Base-by-base conservation (phyloP, 768 basidiomycete genomes). In the Russula dissimulans region DNA sequence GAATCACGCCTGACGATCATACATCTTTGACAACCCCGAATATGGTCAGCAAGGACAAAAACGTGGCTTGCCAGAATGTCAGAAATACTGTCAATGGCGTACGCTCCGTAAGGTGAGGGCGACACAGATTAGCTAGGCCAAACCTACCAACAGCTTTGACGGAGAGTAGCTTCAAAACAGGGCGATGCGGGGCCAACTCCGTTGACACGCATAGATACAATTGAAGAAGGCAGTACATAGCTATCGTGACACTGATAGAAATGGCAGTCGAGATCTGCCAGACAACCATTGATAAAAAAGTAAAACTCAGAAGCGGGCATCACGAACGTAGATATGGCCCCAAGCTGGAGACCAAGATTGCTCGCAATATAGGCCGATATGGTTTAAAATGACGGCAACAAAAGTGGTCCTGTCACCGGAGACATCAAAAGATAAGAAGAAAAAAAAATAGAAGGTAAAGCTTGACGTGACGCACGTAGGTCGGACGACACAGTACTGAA, bases 211-310 rank as follows among this genome's bases (percentile, higher is more conserved):
- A 71, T 8, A 87, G 64, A 66, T 87, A 89, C 17, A 91, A 72
- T 68, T 90, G 88, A 22, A 91, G 72, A 59, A 87, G 70, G 68
- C 85, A 87, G 69, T 87, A 91, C 87, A 89, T 89, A 36, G 87
- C 86, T 55, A 89, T 68, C 0, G 86, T 79, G 17, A 91, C 87
- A 0, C 87, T 88, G 41, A 86, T 66, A 2, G 86, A 87, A 42
- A 88, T 80, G 46, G 86, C 72, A 39, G 79, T 67, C 3, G 77
- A 75, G 59, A 87, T 83, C 85, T 86, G 57, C 45, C 14, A 32
- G 44, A 54, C 6, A 54, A 29, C 17, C 11, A 50, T 42, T 22
- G 48, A 54, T 18, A 29, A 31, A 31, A 54, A 17, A 11, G 31
- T 3, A 18, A 45, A 18, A 12, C 44, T 10, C 41, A 14, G 7